Conservation (phyloP, 2,329 filamentous ascomycete species). For the Alternaria dauci region DNA sequence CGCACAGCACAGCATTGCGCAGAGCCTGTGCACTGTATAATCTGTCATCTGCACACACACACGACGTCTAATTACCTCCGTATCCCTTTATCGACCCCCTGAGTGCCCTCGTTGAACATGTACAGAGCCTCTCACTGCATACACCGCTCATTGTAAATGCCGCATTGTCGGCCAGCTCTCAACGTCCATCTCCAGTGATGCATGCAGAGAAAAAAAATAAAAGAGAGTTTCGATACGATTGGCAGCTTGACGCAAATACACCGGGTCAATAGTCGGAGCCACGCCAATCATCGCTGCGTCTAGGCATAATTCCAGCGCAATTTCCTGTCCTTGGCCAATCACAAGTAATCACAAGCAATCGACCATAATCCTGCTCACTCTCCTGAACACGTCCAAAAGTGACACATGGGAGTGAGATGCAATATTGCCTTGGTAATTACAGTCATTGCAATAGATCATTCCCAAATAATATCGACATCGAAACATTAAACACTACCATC, state of each 20-base stretch:
- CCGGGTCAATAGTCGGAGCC: slow-evolving; percentile 1
- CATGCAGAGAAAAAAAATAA: not conserved
- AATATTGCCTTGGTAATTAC: not conserved
- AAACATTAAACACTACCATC: not conserved
- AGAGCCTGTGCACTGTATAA: slow-evolving; percentile 5
- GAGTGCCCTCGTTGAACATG: slow-evolving; percentile 1
- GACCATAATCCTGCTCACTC: not conserved
- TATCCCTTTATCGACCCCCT: not conserved
- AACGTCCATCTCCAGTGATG: not conserved
- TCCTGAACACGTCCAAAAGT: not conserved
- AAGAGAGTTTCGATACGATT: not conserved
- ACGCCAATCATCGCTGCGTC: slow-evolving; percentile 14
- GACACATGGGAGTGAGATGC: not conserved
- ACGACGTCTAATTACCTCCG: slow-evolving; percentile 7
- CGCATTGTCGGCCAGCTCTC: not conserved
- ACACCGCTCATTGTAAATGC: slow-evolving; percentile 3
- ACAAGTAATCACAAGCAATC: slow-evolving; percentile 7
- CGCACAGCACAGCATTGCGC: slow-evolving; percentile 17
- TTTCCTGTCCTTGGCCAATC: slow-evolving; percentile 12
- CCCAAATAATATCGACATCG: not conserved
- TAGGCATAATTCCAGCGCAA: slow-evolving; percentile 10
- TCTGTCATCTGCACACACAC: slow-evolving; percentile 6
- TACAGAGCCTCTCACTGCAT: not conserved
- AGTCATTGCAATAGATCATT: not conserved
- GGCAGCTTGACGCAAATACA: slow-evolving; percentile 1